Evolutionary conservation across 2,329 filamentous ascomycete genomes (phyloP).

Genomic region (Fusarium anthophilum): DNA sequence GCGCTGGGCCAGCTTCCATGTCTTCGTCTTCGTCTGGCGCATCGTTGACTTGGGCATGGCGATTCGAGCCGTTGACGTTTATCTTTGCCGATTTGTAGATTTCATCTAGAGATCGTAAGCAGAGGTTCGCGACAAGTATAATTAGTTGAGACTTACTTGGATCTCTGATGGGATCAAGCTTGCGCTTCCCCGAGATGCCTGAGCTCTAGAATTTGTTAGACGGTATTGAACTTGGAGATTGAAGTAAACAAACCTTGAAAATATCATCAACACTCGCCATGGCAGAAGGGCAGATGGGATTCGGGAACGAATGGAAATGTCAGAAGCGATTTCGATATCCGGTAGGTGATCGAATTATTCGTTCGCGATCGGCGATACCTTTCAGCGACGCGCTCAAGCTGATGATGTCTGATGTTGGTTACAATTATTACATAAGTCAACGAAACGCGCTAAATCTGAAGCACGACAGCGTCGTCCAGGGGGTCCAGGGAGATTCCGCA

Average conservation of each 20-base stretch:
- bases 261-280: constrained; percentile 70
- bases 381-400: constrained; percentile 18
- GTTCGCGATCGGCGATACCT: constrained; percentile 20
- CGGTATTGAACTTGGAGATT: background rate
- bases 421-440: constrained; percentile 14
- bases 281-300: background rate
- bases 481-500: background rate
- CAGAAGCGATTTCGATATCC: background rate
- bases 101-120: constrained; percentile 53
- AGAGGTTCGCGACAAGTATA: background rate
- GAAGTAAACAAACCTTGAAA: constrained; percentile 57
- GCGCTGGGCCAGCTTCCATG: constrained; percentile 59
- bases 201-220: constrained; percentile 42
- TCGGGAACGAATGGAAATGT: background rate
- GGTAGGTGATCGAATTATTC: background rate
- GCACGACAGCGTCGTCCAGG: background rate
- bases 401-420: constrained; percentile 18
- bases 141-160: constrained; percentile 60
- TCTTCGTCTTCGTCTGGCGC: constrained; percentile 59
- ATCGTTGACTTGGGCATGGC: constrained; percentile 57
- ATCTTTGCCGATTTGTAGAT: constrained; percentile 71
- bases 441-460: constrained; percentile 7
- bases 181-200: constrained; percentile 67
- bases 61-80: constrained; percentile 55
- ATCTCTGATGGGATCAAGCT: constrained; percentile 68